These are phyloP conservation scores for Halteria grandinella DNA, from an alignment of 73 alveolate genomes.

Conservation along the genomic window DNA sequence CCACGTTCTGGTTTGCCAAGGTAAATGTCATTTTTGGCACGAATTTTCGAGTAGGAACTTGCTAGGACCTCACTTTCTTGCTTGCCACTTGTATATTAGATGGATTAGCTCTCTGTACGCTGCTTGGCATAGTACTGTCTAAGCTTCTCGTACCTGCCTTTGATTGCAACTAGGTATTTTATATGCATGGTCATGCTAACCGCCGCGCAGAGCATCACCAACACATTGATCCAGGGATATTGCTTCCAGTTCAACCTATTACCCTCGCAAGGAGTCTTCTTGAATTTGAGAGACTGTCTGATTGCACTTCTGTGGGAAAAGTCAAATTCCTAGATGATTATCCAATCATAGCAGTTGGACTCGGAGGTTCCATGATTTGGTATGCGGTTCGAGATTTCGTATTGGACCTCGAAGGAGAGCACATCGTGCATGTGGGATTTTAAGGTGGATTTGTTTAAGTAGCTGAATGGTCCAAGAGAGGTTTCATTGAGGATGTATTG, in stretches of 20 bases:
- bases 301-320: constrained; percentile 5
- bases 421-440: not conserved
- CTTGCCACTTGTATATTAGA: not conserved
- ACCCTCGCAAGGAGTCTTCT: not conserved
- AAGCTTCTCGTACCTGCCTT: not conserved
- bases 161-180: not conserved
- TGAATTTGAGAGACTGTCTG: constrained; percentile 1
- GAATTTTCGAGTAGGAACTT: not conserved
- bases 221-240: not conserved
- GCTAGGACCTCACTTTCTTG: not conserved
- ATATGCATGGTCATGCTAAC: not conserved
- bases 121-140: not conserved
- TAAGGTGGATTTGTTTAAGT: not conserved
- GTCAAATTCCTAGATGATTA: constrained; percentile 39
- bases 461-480: not conserved
- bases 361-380: constrained; percentile 45
- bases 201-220: not conserved
- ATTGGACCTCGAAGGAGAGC: not conserved
- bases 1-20: not conserved
- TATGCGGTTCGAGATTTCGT: constrained; percentile 6
- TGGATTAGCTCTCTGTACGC: not conserved
- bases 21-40: not conserved
- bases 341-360: constrained; percentile 50
- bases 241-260: not conserved
- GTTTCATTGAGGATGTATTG: not conserved